Conservation (phyloP, 306 rosid genomes). For the Fragaria ananassa region DNA sequence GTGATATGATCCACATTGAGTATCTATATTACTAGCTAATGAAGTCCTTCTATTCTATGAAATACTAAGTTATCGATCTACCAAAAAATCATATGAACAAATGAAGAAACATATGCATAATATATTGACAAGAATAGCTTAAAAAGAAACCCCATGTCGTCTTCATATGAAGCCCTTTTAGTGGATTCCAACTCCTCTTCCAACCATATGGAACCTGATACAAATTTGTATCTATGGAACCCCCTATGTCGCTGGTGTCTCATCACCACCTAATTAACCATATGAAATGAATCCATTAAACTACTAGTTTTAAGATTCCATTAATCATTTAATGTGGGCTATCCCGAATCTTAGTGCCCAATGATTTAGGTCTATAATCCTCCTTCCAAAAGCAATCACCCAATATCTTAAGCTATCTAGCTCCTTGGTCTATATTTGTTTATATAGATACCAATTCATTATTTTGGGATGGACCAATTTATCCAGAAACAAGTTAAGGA, state of each 20-base stretch:
- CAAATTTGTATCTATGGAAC: conserved; percentile 13
- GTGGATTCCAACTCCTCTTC: conserved; percentile 98
- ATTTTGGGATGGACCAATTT: conserved; percentile 5
- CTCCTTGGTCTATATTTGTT: background rate
- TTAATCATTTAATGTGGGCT: conserved; percentile 46
- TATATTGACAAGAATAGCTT: background rate
- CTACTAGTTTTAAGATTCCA: conserved; percentile 38
- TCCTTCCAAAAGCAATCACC: conserved; percentile 20
- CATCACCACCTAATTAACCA: conserved; percentile 62
- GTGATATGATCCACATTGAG: too few relatives aligned
- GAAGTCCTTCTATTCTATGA: too few relatives aligned
- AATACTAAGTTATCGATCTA: too few relatives aligned
- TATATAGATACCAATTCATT: background rate
- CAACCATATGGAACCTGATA: conserved; percentile 33
- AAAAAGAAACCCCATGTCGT: conserved; percentile 31
- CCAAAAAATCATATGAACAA: too few relatives aligned
- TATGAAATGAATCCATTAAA: conserved; percentile 23
- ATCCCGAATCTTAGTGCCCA: conserved; percentile 65
- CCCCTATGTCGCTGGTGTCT: conserved; percentile 54
- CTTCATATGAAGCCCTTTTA: conserved; percentile 58
- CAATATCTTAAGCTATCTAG: conserved; percentile 8
- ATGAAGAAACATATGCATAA: too few relatives aligned
- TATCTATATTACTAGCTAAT: too few relatives aligned
- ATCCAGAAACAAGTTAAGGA: background rate
- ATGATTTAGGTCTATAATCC: conserved; percentile 36